Conservation (phyloP, 441 rosid genomes). For the Gossypium aridum region DNA sequence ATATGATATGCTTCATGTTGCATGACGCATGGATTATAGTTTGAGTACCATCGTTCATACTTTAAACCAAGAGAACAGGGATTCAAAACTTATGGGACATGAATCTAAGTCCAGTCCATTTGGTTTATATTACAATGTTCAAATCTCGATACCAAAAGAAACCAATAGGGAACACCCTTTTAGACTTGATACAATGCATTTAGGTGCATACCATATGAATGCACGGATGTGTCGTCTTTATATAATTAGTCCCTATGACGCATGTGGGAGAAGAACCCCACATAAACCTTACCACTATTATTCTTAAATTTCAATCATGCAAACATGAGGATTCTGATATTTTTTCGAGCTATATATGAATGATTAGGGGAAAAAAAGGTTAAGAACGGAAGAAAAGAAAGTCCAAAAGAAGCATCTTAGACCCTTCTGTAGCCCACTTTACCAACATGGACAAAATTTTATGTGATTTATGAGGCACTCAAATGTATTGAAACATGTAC, state of each 20-base stretch:
- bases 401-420: slow-evolving; percentile 25
- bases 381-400: slow-evolving; percentile 7
- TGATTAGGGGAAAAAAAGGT: not conserved
- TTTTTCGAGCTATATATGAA: slow-evolving; percentile 24
- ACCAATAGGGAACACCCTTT: not conserved
- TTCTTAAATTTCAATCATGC: slow-evolving; percentile 39
- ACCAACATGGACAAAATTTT: slow-evolving; percentile 29
- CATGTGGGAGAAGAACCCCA: slow-evolving; percentile 14
- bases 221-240: slow-evolving; percentile 8
- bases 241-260: slow-evolving; percentile 1
- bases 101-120: not conserved
- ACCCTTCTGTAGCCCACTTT: slow-evolving; percentile 40
- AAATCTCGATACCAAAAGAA: too few species aligned
- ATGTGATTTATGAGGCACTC: not conserved
- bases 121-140: too few species aligned
- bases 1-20: not conserved
- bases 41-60: not conserved
- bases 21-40: not conserved
- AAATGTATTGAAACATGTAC: too few species aligned
- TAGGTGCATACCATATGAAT: not conserved
- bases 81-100: too few species aligned
- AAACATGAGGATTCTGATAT: slow-evolving; percentile 33
- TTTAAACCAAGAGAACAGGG: too few species aligned
- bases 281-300: slow-evolving; percentile 7
- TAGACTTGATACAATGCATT: not conserved